Percentiles rank a stretch among this genome's conserved stretches.
These are phyloP conservation scores for Mallotus nudiflorus DNA, from an alignment of 345 rosid genomes.

Conservation along the genomic window DNA sequence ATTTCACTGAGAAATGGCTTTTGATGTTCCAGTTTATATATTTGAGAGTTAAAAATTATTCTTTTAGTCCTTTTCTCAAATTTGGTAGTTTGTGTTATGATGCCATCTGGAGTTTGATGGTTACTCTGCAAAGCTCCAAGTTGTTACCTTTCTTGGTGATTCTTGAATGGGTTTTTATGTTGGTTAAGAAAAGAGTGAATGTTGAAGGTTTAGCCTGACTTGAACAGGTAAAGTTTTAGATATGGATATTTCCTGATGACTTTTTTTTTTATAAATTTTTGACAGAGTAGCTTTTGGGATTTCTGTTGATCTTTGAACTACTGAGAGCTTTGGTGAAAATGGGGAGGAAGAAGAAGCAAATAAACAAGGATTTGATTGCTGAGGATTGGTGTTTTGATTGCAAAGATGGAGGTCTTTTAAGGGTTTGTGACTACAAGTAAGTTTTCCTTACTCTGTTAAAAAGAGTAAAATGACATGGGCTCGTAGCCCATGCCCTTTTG, in stretches of 20 bases:
- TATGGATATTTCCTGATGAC: too few species aligned
- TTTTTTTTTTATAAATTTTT: neutral
- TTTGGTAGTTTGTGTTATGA: neutral
- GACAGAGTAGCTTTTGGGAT: neutral
- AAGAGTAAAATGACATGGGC: neutral
- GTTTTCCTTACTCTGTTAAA: constrained; percentile 8
- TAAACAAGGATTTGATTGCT: constrained; percentile 30
- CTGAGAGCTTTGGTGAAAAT: constrained; percentile 17
- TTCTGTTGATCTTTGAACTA: neutral
- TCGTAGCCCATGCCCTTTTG: too few species aligned
- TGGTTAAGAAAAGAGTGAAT: too few species aligned
- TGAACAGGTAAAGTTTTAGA: too few species aligned
- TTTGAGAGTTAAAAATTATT: neutral
- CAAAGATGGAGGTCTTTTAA: constrained; percentile 56
- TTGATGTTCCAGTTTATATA: neutral
- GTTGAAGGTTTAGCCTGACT: too few species aligned
- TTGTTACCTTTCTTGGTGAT: too few species aligned
- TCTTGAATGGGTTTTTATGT: too few species aligned
- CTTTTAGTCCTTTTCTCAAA: neutral
- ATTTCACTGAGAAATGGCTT: neutral
- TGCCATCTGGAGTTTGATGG: neutral
- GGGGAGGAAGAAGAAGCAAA: constrained; percentile 23
- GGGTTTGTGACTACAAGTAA: constrained; percentile 51
- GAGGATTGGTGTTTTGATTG: constrained; percentile 53
- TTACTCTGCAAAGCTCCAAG: neutral